Conservation (phyloP, 2,329 filamentous ascomycete genomes). For the Ophiocordyceps australis region DNA sequence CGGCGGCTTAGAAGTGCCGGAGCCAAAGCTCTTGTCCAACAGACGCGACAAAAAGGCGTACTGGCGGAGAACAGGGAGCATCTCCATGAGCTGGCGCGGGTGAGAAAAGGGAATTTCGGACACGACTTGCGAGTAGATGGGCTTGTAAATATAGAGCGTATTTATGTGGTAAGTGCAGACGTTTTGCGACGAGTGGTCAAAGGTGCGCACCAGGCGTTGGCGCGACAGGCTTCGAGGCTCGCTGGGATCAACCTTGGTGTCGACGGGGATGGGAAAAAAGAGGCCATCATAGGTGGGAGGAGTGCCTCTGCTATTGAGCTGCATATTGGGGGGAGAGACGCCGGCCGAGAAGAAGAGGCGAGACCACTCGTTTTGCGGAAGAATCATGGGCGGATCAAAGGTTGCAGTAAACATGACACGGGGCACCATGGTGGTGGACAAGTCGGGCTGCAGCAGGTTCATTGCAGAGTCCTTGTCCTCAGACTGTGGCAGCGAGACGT, state of each 20-base stretch:
- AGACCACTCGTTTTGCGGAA: conserved; percentile 46
- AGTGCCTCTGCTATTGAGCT: conserved; percentile 10
- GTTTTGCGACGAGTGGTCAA: no score
- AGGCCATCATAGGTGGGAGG: conserved; percentile 36
- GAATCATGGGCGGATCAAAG: conserved; percentile 55
- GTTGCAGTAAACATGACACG: conserved; percentile 58
- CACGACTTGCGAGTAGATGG: conserved; percentile 50
- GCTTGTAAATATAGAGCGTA: conserved; percentile 51
- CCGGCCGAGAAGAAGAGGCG: conserved; percentile 42
- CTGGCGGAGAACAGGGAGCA: conserved; percentile 59
- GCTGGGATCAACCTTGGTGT: conserved; percentile 31
- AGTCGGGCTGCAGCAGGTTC: conserved; percentile 28
- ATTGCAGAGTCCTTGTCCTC: conserved; percentile 30
- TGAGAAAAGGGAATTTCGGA: conserved; percentile 59
- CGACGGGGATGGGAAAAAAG: conserved; percentile 33
- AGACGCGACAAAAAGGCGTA: conserved; percentile 54
- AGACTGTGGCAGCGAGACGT: conserved; percentile 34
- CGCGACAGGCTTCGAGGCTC: conserved; percentile 37
- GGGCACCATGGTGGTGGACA: conserved; percentile 35
- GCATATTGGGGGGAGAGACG: conserved; percentile 17
- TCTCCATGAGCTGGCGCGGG: conserved; percentile 54
- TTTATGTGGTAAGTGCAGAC: conserved; percentile 33
- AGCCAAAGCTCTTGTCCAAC: conserved; percentile 40
- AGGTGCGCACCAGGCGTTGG: conserved; percentile 25
- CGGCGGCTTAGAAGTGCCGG: conserved; percentile 9